Evolutionary conservation across 139 green algal species (phyloP).

Genomic region (Trebouxia sp.): DNA sequence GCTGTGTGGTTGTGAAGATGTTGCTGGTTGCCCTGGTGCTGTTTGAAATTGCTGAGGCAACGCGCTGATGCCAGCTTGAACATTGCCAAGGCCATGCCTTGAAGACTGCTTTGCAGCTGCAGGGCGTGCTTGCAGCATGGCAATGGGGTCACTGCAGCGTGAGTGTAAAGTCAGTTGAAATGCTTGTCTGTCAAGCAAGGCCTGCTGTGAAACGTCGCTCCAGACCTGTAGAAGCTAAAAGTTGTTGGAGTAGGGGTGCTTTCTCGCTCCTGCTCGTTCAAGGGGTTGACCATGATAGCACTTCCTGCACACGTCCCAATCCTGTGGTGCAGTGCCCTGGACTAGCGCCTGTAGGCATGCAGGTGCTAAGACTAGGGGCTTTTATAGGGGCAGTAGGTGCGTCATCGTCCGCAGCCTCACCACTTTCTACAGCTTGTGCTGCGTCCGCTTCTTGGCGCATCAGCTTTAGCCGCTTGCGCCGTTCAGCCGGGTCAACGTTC

Average conservation of each 20-base stretch:
- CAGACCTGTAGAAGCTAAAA: constrained; percentile 24
- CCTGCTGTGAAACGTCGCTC: neutral
- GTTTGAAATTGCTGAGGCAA: neutral
- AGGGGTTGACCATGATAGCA: neutral
- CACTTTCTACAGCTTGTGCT: neutral
- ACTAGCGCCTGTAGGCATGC: constrained; percentile 15
- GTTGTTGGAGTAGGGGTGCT: neutral
- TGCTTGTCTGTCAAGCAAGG: neutral
- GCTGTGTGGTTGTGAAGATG: neutral
- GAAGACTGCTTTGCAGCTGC: neutral
- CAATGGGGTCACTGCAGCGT: constrained; percentile 6
- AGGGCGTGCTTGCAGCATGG: neutral
- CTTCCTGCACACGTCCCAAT: constrained; percentile 3
- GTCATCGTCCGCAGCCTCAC: neutral
- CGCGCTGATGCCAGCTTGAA: neutral
- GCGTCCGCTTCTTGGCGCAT: neutral
- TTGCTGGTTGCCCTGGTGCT: neutral
- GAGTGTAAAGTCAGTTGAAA: neutral
- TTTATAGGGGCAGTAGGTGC: neutral
- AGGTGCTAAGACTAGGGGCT: neutral
- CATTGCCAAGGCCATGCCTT: too few relatives aligned
- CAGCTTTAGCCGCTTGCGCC: neutral
- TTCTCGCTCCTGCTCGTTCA: neutral
- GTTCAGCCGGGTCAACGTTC: neutral
- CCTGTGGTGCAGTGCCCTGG: neutral